Evolutionary conservation across 2,329 filamentous ascomycete genomes (phyloP), one percentile per base, ranked within the genome.

Genomic region (Xylaria sp.): DNA sequence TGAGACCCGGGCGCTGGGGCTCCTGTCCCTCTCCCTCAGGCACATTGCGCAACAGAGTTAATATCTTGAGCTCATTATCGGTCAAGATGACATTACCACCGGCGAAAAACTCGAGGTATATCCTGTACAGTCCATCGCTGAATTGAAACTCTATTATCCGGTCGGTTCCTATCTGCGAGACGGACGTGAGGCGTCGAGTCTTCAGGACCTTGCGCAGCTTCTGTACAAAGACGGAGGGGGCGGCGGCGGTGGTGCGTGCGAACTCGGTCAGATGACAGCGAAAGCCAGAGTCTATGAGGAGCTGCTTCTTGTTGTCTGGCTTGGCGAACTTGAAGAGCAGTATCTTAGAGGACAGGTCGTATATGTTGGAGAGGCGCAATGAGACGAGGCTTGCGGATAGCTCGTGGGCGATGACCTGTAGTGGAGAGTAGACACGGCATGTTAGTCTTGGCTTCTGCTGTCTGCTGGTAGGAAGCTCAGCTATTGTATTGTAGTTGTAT

Each of bases 101-200:
- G 0, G 96, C 95, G 78, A 97, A 99, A 82, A 99, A 99, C 81
- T 99, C 96, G 32, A 99, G 83, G 78, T 93, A 97, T 25, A 99
- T 80, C 48, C 91, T 87, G 78, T 97, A 97, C 73, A 90, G 86
- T 12, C 96, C 96, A 83, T 98, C 94, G 74, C 93, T 97, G 78
- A 99, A 97, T 75, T 92, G 87, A 62, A 99, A 89, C 78, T 98
- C 93, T 61, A 99, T 90, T 69, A 99, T 92, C 61, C 96, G 88
- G 79, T 99, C 96, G 2, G 94, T 97, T 57, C 96, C 96, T 59
- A 99, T 87, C 80, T 99, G 96, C 1, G 85, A 83, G 10, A 99
- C 88, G 0, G 87, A 85, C 0, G 95, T 97, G 65, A 97, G 88
- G 65, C 95, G 85, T 69, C 95, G 86, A 10, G 94, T 97, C 80